Percentiles rank a stretch among this genome's conserved stretches.
These are phyloP conservation scores for Melampsora medusae DNA, from an alignment of 1,284 basidiomycete genomes.

Conservation along the genomic window DNA sequence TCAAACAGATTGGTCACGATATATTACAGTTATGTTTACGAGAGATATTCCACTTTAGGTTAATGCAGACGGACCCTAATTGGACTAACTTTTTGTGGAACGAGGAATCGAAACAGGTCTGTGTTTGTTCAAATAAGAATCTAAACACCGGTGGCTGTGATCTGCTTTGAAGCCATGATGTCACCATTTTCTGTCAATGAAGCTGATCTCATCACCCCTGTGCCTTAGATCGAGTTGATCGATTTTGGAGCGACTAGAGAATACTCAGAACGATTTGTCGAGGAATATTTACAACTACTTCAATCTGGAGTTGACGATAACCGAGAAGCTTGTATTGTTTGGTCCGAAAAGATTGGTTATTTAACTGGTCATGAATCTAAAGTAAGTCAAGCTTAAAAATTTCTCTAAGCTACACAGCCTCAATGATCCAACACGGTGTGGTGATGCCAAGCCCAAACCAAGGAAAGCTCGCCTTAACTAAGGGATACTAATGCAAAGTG, in stretches of 20 bases:
- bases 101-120: slow-evolving; percentile 57
- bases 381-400: slow-evolving; percentile 57
- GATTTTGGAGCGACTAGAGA: slow-evolving; percentile 93
- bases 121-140: not conserved
- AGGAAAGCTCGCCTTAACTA: not conserved
- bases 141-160: not conserved
- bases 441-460: slow-evolving; percentile 6
- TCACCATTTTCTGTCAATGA: no score
- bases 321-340: slow-evolving; percentile 67
- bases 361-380: slow-evolving; percentile 83
- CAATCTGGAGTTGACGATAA: slow-evolving; percentile 73
- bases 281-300: slow-evolving; percentile 78
- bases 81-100: slow-evolving; percentile 98
- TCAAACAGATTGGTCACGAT: slow-evolving; percentile 70
- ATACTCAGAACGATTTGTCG: slow-evolving; percentile 83
- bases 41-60: slow-evolving; percentile 83
- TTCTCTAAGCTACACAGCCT: not conserved
- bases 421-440: not conserved
- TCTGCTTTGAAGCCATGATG: no score
- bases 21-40: slow-evolving; percentile 82
- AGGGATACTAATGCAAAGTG: not conserved
- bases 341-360: slow-evolving; percentile 80
- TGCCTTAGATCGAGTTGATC: slow-evolving; percentile 71
- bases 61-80: slow-evolving; percentile 99
- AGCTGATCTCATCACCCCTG: not conserved